Evolutionary conservation across 306 rosid genomes (phyloP).

Genomic region (Fragaria vesca): DNA sequence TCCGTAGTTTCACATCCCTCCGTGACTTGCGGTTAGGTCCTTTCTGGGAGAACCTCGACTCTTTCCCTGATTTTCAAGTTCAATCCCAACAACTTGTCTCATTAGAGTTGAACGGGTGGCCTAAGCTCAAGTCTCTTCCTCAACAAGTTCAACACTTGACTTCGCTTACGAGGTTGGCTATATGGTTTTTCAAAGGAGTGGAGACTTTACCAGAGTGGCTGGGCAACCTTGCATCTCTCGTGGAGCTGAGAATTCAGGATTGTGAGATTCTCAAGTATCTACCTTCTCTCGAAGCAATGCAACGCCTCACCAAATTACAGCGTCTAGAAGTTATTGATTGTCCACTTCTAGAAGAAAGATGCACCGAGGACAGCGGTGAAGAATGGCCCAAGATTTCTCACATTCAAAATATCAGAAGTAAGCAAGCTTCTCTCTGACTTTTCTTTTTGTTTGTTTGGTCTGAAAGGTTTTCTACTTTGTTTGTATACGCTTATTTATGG

Average conservation of each 20-base stretch:
- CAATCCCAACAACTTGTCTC: not conserved
- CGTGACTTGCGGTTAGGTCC: not conserved
- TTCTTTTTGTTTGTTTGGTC: no score
- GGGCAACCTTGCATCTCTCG: not conserved
- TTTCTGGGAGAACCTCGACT: not conserved
- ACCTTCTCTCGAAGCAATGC: not conserved
- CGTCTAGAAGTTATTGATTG: fast-evolving
- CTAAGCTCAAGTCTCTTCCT: not conserved
- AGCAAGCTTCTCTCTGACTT: no score
- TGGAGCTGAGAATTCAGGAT: fast-evolving
- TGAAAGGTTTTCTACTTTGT: no score
- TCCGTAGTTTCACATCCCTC: not conserved
- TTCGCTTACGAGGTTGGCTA: fast-evolving
- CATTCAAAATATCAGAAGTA: not conserved
- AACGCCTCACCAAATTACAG: not conserved
- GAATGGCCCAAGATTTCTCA: not conserved
- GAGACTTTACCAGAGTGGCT: not conserved
- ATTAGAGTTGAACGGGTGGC: not conserved
- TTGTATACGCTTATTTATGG: no score
- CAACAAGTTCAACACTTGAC: not conserved
- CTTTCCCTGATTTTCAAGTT: not conserved
- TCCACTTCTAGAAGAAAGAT: not conserved
- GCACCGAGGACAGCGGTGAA: not conserved
- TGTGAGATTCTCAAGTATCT: not conserved
- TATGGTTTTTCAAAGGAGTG: not conserved